Base-by-base conservation (phyloP, 495 filamentous ascomycete genomes). In the Xylaria cubensis region DNA sequence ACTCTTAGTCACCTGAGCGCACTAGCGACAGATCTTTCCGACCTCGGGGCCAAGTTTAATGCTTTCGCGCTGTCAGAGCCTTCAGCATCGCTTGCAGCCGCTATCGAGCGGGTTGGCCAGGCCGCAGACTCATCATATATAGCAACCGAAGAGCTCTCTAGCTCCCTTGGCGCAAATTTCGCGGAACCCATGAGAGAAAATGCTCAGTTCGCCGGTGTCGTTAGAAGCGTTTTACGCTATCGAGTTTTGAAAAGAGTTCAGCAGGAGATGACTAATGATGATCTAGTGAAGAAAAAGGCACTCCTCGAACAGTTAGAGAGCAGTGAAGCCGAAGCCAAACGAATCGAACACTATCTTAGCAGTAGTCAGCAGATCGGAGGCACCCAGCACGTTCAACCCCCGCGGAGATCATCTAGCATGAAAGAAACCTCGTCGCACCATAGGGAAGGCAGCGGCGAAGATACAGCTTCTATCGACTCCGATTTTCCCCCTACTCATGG, bases 131-230 rank as follows among this genome's bases (percentile, higher is more conserved):
- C 92, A 1, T 97, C 97, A 1, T 99, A 97, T 77, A 95, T 99
- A 69, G 94, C 94, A 32, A 97, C 95, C 0, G 94, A 97, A 75
- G 96, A 98, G 76, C 84, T 99, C 2, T 94, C 95, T 1, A 88
- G 88, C 2, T 90, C 91, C 0, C 80, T 99, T 46, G 93, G 93
- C 19, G 94, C 94, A 1, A 93, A 89, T 73, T 99, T 99, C 80
- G 95, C 96, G 0, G 96, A 99, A 76, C 96, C 96, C 4, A 97
- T 99, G 92, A 88, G 96, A 44, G 96, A 99, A 80, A 97, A 92
- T 73, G 96, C 96, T 19, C 96, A 99, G 77, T 98, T 99, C 78
- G 96, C 96, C 0, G 94, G 96, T 29, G 92, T 99, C 0, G 96
- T 99, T 13, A 89, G 96, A 21, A 92, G 84, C 67, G 95, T 98